These are phyloP conservation scores for Penicillium desertorum DNA, from an alignment of 495 filamentous ascomycete species.

Conservation along the genomic window DNA sequence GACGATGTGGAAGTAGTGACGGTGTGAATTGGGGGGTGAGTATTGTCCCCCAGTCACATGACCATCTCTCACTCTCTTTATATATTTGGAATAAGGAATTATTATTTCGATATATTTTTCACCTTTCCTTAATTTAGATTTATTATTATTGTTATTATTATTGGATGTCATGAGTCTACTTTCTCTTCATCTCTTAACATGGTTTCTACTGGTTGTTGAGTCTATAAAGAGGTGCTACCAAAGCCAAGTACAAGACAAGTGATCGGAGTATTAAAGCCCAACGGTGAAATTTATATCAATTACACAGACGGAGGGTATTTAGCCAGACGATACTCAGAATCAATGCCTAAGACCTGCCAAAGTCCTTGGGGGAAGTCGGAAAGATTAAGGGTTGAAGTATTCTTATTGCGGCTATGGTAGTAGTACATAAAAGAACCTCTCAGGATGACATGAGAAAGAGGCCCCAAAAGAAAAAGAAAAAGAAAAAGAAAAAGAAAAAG, in stretches of 20 bases:
- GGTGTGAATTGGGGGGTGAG: slow-evolving; percentile 7
- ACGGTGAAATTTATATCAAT: background rate
- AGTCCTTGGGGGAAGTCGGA: background rate
- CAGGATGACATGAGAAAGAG: slow-evolving; percentile 8
- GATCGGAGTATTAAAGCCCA: background rate
- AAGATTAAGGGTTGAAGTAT: background rate
- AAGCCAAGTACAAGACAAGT: background rate
- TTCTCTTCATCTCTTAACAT: background rate
- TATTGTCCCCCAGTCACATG: slow-evolving; percentile 15
- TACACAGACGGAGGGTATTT: background rate
- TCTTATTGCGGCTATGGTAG: slow-evolving; percentile 1
- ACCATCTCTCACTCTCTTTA: background rate
- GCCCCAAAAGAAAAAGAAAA: slow-evolving; percentile 3
- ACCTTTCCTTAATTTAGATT: background rate
- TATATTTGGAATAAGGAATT: background rate
- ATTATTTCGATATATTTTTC: background rate
- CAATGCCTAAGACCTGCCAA: background rate
- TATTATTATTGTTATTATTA: background rate
- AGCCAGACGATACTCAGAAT: background rate
- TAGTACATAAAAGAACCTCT: slow-evolving; percentile 2
- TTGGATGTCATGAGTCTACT: background rate
- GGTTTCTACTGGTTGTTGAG: background rate
- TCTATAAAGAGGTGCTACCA: background rate
- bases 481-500: background rate
- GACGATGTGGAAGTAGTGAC: slow-evolving; percentile 3